Evolutionary conservation across 129 eudicot species (phyloP).

Genomic region (Artemisia argyi): DNA sequence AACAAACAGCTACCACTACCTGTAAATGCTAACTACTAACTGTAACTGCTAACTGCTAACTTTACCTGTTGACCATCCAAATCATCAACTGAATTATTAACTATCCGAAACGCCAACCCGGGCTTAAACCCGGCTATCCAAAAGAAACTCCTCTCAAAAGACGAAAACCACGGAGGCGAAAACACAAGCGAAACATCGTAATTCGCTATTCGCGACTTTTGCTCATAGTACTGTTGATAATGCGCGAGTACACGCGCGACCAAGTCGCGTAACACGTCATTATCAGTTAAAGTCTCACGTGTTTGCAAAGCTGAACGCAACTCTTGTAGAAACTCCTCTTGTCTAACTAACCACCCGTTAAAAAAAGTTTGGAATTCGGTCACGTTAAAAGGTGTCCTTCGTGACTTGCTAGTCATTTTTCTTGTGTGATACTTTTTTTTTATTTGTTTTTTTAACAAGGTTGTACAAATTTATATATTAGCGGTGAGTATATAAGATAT

Average conservation of each 20-base stretch:
- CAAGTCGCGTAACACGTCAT: slow-evolving; percentile 20
- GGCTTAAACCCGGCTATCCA: slow-evolving; percentile 83
- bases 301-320: slow-evolving; percentile 29
- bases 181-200: slow-evolving; percentile 43
- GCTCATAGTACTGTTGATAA: slow-evolving; percentile 57
- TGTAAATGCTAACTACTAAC: no score
- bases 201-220: slow-evolving; percentile 53
- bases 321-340: slow-evolving; percentile 39
- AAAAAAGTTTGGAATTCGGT: slow-evolving; percentile 39
- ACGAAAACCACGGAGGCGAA: slow-evolving; percentile 64
- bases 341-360: slow-evolving; percentile 54
- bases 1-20: no score
- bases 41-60: no score
- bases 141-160: slow-evolving; percentile 49
- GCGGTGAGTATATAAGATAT: neutral
- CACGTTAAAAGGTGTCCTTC: neutral
- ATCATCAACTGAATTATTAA: slow-evolving; percentile 23
- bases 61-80: neutral
- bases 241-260: slow-evolving; percentile 46
- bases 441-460: no score
- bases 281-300: neutral
- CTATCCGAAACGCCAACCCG: slow-evolving; percentile 35
- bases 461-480: neutral
- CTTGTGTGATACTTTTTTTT: no score
- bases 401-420: slow-evolving; percentile 16